Conservation (phyloP, 768 basidiomycete genomes). For the Lentinus brumalis region DNA sequence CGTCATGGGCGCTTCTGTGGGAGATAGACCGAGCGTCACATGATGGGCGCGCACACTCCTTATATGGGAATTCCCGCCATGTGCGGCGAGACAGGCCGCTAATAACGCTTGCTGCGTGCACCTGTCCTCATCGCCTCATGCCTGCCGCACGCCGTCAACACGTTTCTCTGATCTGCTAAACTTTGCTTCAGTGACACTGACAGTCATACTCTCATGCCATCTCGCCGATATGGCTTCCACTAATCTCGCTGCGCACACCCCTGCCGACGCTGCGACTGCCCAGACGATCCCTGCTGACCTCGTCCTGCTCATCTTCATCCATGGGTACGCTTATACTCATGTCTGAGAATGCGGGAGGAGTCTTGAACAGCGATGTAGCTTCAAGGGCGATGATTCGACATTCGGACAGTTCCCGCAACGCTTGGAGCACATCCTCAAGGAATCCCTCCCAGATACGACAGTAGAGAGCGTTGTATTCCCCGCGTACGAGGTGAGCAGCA, state of each 20-base stretch:
- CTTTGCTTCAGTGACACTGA: not conserved
- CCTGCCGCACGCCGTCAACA: not conserved
- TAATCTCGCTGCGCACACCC: not conserved
- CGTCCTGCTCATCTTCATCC: constrained; percentile 75
- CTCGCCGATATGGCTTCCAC: constrained; percentile 5
- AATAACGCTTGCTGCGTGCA: not conserved
- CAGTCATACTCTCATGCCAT: constrained; percentile 1
- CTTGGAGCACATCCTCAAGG: constrained; percentile 72
- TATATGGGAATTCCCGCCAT: constrained; percentile 18
- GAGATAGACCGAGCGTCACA: no score
- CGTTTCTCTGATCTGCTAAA: not conserved
- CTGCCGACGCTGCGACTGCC: not conserved
- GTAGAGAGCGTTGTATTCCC: constrained; percentile 87
- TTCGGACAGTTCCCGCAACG: constrained; percentile 80
- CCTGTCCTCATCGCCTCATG: not conserved
- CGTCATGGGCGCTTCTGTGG: no score
- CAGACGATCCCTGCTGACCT: constrained; percentile 37
- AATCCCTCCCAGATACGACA: constrained; percentile 54
- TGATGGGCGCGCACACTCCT: not conserved
- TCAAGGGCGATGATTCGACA: constrained; percentile 67
- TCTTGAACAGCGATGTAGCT: constrained; percentile 32
- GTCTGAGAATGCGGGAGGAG: constrained; percentile 23
- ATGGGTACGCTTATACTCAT: constrained; percentile 55
- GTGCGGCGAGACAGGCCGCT: not conserved
- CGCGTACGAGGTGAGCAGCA: constrained; percentile 69